Base-by-base conservation (phyloP, 2,329 filamentous ascomycete species). In the Ophiostoma himal-ulmi region DNA sequence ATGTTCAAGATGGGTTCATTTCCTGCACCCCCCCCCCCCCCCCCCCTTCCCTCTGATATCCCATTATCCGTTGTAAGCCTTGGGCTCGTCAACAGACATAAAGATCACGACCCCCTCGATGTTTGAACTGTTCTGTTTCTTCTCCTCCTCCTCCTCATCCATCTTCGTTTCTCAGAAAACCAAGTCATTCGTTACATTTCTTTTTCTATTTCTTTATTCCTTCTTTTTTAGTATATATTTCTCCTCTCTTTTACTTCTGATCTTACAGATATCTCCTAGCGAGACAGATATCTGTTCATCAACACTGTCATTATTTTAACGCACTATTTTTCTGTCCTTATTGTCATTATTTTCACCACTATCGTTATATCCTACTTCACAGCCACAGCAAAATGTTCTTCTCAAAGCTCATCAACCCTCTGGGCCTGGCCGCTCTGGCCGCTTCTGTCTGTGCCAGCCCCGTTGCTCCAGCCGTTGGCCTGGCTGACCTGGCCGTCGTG, bases 341-440 rank as follows among this genome's bases (percentile, higher is more conserved):
- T 20, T 48, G 17, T 8, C 52, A 57, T 26, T 26, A 44, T 44
- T 13, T 44, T 44, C 8, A 44, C 2, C 39, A 26, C n/a, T 26
- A 14, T 26, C 52, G 22, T 48, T 48, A 48, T 39, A 39, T 39
- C 37, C 37, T 13, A 48, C 44, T 54, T 22, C 7, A 7, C 48
- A 57, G 17, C 37, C 37, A n/a, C 17, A 54, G 17, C 41, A 68
- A 5, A 10, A 71, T 71, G 71, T 22, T 70, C 5, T 70, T 69
- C 39, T 67, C 36, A 10, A 60, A 48, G 13, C 64, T 67, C 48
- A 8, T 57, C 60, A 68, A 65, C 36, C 36, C 68, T 8, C n/a
- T 71, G 20, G 65, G 37, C 44, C 69, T 69, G 70, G 73, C 69
- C 7, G 69, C 68, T 10, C 34, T 73, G 64, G 72, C 66, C 13